Conservation (phyloP, 306 rosid species). For the Rubus parviflorus region DNA sequence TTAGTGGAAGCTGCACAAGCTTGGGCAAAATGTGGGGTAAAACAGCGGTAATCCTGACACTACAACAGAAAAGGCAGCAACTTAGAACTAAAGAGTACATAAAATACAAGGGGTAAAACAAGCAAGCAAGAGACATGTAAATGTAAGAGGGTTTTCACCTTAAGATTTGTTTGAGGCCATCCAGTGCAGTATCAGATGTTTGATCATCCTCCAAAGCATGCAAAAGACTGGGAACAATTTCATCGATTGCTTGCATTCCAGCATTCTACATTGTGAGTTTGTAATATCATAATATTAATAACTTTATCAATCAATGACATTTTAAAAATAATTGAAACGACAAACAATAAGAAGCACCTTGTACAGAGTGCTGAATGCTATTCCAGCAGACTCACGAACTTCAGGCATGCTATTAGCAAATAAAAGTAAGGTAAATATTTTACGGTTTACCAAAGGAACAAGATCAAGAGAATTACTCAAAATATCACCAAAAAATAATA, state of each 20-base stretch:
- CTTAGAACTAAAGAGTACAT: constrained; percentile 20
- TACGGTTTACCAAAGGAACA: background rate
- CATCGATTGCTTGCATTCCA: constrained; percentile 98
- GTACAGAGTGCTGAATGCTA: constrained; percentile 93
- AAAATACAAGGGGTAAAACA: constrained; percentile 2
- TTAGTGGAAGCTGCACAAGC: constrained; percentile 84
- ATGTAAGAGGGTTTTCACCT: constrained; percentile 44
- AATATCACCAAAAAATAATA: constrained; percentile 15
- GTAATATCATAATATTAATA: constrained; percentile 7
- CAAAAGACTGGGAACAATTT: constrained; percentile 92
- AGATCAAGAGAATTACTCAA: background rate
- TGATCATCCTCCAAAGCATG: constrained; percentile 89
- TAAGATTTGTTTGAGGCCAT: constrained; percentile 95
- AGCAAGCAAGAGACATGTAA: background rate
- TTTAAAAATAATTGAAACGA: background rate
- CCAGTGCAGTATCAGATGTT: constrained; percentile 94
- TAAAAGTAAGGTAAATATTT: constrained; percentile 1
- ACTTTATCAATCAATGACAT: background rate
- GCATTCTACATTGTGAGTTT: constrained; percentile 61
- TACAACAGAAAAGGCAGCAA: constrained; percentile 26
- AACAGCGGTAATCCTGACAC: constrained; percentile 91
- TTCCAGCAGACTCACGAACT: constrained; percentile 95
- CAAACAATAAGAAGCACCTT: constrained; percentile 47
- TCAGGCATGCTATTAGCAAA: constrained; percentile 60
- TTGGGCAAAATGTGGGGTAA: constrained; percentile 96